phyloP scores from a whole-genome alignment of 1,284 basidiomycete genomes.

The Agaricales sp. region DNA sequence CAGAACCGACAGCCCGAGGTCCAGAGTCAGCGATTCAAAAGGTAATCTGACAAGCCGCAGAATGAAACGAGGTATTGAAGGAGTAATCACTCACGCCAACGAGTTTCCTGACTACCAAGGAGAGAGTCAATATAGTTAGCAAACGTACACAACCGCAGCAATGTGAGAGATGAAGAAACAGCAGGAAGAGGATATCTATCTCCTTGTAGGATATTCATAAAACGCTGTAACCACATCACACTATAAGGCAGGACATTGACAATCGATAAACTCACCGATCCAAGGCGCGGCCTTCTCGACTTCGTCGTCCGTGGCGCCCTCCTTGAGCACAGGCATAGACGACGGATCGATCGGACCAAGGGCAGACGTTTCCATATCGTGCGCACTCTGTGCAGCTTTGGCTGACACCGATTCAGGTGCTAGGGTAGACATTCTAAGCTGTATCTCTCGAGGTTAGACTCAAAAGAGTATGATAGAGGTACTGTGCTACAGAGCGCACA shows the following conservation, averaged over 20 bases:
- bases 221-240: too few species aligned
- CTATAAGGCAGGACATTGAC: too few species aligned
- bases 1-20: too few species aligned
- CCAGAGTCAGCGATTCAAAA: too few species aligned
- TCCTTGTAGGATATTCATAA: too few species aligned
- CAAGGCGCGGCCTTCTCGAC: slow-evolving; percentile 48
- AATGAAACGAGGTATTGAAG: slow-evolving; percentile 2
- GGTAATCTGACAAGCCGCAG: too few species aligned
- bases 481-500: too few species aligned
- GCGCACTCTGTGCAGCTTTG: slow-evolving; percentile 13
- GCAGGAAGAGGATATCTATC: too few species aligned
- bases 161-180: too few species aligned
- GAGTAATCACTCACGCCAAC: slow-evolving; percentile 37
- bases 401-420: slow-evolving; percentile 3
- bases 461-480: too few species aligned
- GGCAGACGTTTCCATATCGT: slow-evolving; percentile 22
- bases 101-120: slow-evolving; percentile 42
- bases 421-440: slow-evolving; percentile 10
- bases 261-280: slow-evolving; percentile 15
- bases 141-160: not conserved
- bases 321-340: slow-evolving; percentile 23
- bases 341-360: slow-evolving; percentile 46
- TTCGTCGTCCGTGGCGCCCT: slow-evolving; percentile 21
- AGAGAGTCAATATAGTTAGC: not conserved
- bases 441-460: slow-evolving; percentile 16